Evolutionary conservation across 2,329 filamentous ascomycete genomes (phyloP), one percentile per base, ranked within the genome.

Genomic region (Mycosphaerella sp.): DNA sequence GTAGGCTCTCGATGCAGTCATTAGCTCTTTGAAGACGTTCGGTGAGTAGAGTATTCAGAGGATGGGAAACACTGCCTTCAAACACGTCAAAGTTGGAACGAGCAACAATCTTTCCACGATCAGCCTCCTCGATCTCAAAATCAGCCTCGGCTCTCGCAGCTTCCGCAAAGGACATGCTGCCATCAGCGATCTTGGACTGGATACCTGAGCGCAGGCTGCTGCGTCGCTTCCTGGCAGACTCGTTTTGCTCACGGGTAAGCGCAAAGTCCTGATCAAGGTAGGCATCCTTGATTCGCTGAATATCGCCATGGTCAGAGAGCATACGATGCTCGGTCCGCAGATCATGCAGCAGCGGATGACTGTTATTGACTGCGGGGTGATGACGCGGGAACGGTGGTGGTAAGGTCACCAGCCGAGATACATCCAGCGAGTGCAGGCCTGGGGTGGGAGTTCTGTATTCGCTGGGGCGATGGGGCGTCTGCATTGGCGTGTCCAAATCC

Each of bases 361-460:
- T 94, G 64, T 97, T 98, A 68, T 95, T 96, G 13, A 97, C 87
- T 0, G 93, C 93, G 7, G 93, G 93, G 62, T 97, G 86, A 64
- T 97, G 91, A 6, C 91, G 84, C 1, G 93, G 93, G 67, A 95
- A 97, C 1, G 93, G 87, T 1, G 93, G 93, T 7, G 93, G 93
- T 27, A 98, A 76, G 0, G 93, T 96, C 4, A 98, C 86, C 1
- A 98, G 80, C 25, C 93, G 80, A 3, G 93, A 97, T 21, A 97
- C 86, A 64, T 98, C 91, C 3, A 97, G 72, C 52, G 65, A 45
- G 52, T 62, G 58, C 6, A 60, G 21, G 16, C 53, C 54, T 25
- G 60, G 57, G 6, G 56, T 63, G 3, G 62, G 60, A 5, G 53
- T 51, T 30, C 56, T 59, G 16, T 57, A 55, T 2, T 59, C 54